phyloP scores from a whole-genome alignment of 257 asterid genomes.

The Pogostemon cablin region DNA sequence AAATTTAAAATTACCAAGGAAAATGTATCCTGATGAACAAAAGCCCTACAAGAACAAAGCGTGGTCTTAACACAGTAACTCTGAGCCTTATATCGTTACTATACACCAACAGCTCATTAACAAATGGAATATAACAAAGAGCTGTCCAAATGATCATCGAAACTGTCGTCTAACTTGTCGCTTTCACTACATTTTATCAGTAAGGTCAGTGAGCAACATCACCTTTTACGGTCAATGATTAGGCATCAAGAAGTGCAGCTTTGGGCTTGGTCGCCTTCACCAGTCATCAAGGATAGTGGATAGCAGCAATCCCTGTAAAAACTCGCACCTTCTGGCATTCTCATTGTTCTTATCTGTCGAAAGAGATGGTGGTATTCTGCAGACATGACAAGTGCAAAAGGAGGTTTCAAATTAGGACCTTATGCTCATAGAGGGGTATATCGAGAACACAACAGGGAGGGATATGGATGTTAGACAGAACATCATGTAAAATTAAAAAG shows the following conservation, averaged over 20 bases:
- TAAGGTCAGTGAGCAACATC: constrained; percentile 26
- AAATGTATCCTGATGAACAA: constrained; percentile 24
- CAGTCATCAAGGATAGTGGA: constrained; percentile 56
- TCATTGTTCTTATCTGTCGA: constrained; percentile 45
- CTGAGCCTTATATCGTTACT: constrained; percentile 28
- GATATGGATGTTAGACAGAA: neutral
- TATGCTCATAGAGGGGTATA: neutral
- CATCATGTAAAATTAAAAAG: neutral
- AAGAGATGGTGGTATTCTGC: constrained; percentile 47
- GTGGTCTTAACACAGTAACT: constrained; percentile 36
- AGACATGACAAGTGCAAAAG: neutral
- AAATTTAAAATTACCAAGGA: constrained; percentile 24
- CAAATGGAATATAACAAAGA: constrained; percentile 22
- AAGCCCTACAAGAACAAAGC: constrained; percentile 27
- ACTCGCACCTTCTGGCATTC: constrained; percentile 49
- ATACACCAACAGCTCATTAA: constrained; percentile 36
- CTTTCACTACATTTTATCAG: constrained; percentile 15
- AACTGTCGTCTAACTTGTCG: constrained; percentile 7
- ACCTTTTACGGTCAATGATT: constrained; percentile 25
- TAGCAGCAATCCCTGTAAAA: constrained; percentile 49
- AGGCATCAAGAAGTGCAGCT: constrained; percentile 25
- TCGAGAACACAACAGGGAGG: neutral
- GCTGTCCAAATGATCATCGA: constrained; percentile 1
- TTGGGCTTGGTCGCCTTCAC: constrained; percentile 30
- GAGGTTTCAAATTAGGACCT: neutral